Percentiles rank a stretch among this genome's conserved stretches.
phyloP scores from a whole-genome alignment of 2,329 filamentous ascomycete genomes.

The Sarocladium oryzae region DNA sequence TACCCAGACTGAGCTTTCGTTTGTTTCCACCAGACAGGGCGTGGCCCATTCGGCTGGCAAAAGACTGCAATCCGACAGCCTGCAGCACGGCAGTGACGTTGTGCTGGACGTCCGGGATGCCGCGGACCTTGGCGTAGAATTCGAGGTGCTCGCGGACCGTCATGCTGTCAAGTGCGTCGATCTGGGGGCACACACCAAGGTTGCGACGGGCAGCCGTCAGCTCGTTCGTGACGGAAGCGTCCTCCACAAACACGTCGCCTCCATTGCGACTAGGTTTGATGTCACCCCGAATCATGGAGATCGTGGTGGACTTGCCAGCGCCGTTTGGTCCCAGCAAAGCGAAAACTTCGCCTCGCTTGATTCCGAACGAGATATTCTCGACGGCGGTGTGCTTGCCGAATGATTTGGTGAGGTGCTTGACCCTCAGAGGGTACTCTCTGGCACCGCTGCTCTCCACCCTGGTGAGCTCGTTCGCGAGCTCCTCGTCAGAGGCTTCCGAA shows the following conservation, averaged over 20 bases:
- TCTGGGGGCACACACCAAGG: conserved; percentile 87
- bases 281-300: conserved; percentile 85
- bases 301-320: conserved; percentile 85
- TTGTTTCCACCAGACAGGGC: conserved; percentile 88
- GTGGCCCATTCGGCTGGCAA: conserved; percentile 66
- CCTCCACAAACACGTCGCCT: conserved; percentile 78
- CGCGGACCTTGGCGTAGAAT: conserved; percentile 82
- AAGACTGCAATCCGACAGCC: conserved; percentile 70
- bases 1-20: conserved; percentile 82
- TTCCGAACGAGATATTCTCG: conserved; percentile 81
- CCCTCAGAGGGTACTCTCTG: conserved; percentile 61
- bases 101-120: conserved; percentile 66
- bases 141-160: conserved; percentile 78
- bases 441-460: conserved; percentile 43
- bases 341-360: conserved; percentile 76
- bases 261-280: conserved; percentile 62
- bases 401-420: conserved; percentile 71
- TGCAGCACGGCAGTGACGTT: conserved; percentile 74
- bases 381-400: conserved; percentile 74
- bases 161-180: conserved; percentile 85
- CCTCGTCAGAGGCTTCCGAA: conserved; percentile 39
- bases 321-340: conserved; percentile 86
- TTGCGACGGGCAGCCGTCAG: conserved; percentile 67
- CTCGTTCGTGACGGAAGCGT: conserved; percentile 65
- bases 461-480: conserved; percentile 58